These are phyloP conservation scores for Pyrenophora teres DNA, from an alignment of 2,329 filamentous ascomycete genomes.

Conservation along the genomic window DNA sequence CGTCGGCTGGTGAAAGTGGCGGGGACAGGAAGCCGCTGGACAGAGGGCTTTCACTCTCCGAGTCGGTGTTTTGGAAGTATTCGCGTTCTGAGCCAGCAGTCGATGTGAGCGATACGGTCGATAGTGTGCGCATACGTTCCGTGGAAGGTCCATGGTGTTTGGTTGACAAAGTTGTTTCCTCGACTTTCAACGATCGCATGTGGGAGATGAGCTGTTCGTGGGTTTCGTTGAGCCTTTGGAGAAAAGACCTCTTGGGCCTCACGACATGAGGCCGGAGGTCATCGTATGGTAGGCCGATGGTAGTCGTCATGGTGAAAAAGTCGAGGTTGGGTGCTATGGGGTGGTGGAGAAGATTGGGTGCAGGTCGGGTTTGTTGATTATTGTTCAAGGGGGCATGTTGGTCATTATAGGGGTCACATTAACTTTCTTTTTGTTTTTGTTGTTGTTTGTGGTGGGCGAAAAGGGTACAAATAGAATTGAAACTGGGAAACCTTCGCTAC, in stretches of 20 bases:
- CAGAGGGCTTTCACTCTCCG: background rate
- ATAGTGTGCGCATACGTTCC: slow-evolving; percentile 8
- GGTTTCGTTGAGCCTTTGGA: slow-evolving; percentile 20
- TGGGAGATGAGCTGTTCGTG: slow-evolving; percentile 15
- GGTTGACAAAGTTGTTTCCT: background rate
- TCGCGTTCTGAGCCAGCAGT: slow-evolving; percentile 10
- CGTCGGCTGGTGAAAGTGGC: slow-evolving; percentile 5
- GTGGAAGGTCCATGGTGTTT: no score
- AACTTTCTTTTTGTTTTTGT: slow-evolving; percentile 11
- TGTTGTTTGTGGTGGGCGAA: slow-evolving; percentile 6
- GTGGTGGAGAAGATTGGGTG: background rate
- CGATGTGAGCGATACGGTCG: slow-evolving; percentile 8
- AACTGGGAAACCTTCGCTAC: slow-evolving; percentile 8
- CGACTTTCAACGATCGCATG: slow-evolving; percentile 13
- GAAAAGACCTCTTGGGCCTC: slow-evolving; percentile 20
- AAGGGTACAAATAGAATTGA: slow-evolving; percentile 14
- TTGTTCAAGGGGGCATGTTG: slow-evolving; percentile 9
- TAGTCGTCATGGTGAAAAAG: slow-evolving; percentile 15
- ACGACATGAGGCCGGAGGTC: slow-evolving; percentile 13
- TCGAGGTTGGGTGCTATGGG: background rate
- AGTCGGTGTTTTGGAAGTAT: slow-evolving; percentile 6
- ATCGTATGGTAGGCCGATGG: slow-evolving; percentile 16
- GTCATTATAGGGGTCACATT: no score
- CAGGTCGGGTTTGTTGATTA: background rate
- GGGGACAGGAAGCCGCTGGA: slow-evolving; percentile 7